Conservation (phyloP, 2,329 filamentous ascomycete genomes). For the Ceratocystis smalleyi region DNA sequence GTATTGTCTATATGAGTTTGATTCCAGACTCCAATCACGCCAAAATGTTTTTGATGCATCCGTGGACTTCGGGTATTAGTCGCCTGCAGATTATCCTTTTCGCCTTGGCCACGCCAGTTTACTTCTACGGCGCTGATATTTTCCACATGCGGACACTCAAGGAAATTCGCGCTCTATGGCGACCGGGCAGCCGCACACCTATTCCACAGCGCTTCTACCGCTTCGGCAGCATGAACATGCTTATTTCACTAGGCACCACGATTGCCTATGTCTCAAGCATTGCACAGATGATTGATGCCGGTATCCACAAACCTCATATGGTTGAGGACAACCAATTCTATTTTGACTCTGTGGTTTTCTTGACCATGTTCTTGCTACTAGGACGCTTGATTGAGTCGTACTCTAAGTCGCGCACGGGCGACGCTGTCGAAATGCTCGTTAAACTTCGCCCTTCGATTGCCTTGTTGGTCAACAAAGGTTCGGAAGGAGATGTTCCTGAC, state of each 20-base stretch:
- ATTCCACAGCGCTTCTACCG: slow-evolving; percentile 64
- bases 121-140: slow-evolving; percentile 70
- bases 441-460: slow-evolving; percentile 66
- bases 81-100: slow-evolving; percentile 67
- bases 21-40: slow-evolving; percentile 43
- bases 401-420: slow-evolving; percentile 79
- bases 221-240: slow-evolving; percentile 95
- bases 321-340: slow-evolving; percentile 47
- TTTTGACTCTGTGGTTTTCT: slow-evolving; percentile 84
- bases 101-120: slow-evolving; percentile 68
- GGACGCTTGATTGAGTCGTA: slow-evolving; percentile 71
- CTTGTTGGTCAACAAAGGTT: slow-evolving; percentile 42
- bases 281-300: slow-evolving; percentile 53
- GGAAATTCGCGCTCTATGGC: slow-evolving; percentile 65
- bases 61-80: slow-evolving; percentile 56
- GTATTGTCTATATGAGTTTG: slow-evolving; percentile 82
- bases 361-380: slow-evolving; percentile 71
- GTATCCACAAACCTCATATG: slow-evolving; percentile 28
- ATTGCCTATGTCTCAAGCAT: slow-evolving; percentile 78
- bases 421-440: slow-evolving; percentile 65
- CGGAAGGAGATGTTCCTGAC: slow-evolving; percentile 26
- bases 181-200: slow-evolving; percentile 55
- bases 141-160: slow-evolving; percentile 70
- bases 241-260: slow-evolving; percentile 75
- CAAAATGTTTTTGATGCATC: slow-evolving; percentile 52